phyloP scores from a whole-genome alignment of 2,329 filamentous ascomycete species.

The Polytolypa hystricis region DNA sequence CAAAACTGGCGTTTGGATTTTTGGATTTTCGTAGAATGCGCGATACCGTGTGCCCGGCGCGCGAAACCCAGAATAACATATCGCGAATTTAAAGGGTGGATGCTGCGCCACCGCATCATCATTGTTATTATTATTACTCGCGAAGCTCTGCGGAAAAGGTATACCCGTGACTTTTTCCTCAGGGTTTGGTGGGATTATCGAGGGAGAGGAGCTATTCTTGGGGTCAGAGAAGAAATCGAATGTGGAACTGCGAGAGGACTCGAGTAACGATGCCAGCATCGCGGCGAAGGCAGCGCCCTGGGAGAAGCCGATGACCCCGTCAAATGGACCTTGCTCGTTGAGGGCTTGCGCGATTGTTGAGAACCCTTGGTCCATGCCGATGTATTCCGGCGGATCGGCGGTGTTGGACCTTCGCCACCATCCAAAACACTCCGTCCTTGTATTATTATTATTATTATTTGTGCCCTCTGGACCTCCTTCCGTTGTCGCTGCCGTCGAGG shows the following conservation, averaged over 20 bases:
- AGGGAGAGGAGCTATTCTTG: constrained; percentile 12
- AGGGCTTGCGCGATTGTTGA: constrained; percentile 51
- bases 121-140: constrained; percentile 15
- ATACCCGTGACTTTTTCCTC: constrained; percentile 32
- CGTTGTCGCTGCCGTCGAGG: constrained; percentile 23
- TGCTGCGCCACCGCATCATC: no score
- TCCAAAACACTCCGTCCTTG: constrained; percentile 57
- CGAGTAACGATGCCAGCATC: constrained; percentile 62
- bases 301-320: constrained; percentile 71
- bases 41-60: constrained; percentile 50
- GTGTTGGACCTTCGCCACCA: constrained; percentile 66
- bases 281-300: constrained; percentile 66
- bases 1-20: constrained; percentile 63
- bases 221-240: constrained; percentile 35
- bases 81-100: constrained; percentile 55
- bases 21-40: constrained; percentile 59
- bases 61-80: constrained; percentile 68
- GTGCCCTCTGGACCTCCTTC: constrained; percentile 7
- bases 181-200: constrained; percentile 11
- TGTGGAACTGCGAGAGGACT: constrained; percentile 38
- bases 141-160: constrained; percentile 41
- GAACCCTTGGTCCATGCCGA: constrained; percentile 59
- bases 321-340: constrained; percentile 53
- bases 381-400: constrained; percentile 54
- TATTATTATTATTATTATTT: not conserved